Percentiles rank a stretch among this genome's conserved stretches.
These are phyloP conservation scores for Tardiomyces blankii DNA, from an alignment of 1,139 yeast species.

Conservation along the genomic window DNA sequence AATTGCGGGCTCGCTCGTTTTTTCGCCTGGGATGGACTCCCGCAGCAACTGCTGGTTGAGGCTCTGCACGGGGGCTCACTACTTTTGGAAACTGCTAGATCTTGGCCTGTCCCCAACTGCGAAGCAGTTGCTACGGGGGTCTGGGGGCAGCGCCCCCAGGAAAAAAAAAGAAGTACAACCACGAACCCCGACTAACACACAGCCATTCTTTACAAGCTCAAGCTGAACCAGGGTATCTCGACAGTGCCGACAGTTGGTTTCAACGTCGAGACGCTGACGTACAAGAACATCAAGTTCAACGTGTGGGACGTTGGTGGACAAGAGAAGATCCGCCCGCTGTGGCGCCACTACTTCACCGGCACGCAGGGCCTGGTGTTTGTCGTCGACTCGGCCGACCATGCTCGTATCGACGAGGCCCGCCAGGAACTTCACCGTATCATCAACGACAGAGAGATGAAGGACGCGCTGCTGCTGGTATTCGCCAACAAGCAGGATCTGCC, in stretches of 20 bases:
- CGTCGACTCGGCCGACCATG: slow-evolving; percentile 68
- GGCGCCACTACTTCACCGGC: slow-evolving; percentile 94
- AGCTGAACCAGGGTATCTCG: slow-evolving; percentile 59
- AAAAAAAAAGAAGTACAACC: too few species aligned
- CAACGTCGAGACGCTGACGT: slow-evolving; percentile 86
- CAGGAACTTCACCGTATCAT: slow-evolving; percentile 69
- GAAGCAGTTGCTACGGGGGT: too few species aligned
- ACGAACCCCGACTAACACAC: slow-evolving; percentile 1
- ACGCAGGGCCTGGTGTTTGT: slow-evolving; percentile 91
- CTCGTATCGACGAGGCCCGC: slow-evolving; percentile 67
- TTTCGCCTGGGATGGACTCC: too few species aligned
- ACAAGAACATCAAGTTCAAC: slow-evolving; percentile 78
- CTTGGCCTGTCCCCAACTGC: too few species aligned
- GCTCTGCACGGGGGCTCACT: too few species aligned
- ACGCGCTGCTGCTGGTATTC: slow-evolving; percentile 68
- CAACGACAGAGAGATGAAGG: slow-evolving; percentile 68
- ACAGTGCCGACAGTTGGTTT: slow-evolving; percentile 94
- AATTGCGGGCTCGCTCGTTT: too few species aligned
- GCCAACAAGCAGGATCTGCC: slow-evolving; percentile 90
- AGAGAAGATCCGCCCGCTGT: slow-evolving; percentile 76
- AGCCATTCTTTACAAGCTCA: slow-evolving; percentile 57
- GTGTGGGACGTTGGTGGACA: slow-evolving; percentile 99
- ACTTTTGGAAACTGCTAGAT: too few species aligned
- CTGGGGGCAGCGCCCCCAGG: too few species aligned
- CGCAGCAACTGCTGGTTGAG: too few species aligned